phyloP scores from a whole-genome alignment of 441 rosid species.

The Erodium texanum region DNA sequence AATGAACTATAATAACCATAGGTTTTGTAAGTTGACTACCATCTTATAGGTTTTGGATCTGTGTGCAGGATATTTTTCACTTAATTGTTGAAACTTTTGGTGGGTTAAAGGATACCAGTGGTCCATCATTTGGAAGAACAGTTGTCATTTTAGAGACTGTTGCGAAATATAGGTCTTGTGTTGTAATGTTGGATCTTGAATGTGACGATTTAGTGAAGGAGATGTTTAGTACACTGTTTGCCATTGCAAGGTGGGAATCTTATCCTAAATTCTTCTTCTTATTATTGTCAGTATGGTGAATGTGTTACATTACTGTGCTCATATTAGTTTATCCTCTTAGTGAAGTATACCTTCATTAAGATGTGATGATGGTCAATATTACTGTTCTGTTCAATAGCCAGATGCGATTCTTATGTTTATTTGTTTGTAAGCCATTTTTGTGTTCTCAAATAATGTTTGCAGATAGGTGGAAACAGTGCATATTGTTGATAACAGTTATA shows the following conservation, averaged over 20 bases:
- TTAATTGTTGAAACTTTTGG: conserved; percentile 59
- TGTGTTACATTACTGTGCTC: neutral
- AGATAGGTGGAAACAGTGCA: neutral
- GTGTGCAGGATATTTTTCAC: conserved; percentile 56
- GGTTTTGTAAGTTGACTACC: neutral
- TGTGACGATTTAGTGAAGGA: conserved; percentile 64
- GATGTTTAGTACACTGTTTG: conserved; percentile 70
- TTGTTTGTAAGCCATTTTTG: neutral
- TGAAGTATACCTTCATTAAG: neutral
- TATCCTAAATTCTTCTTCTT: conserved; percentile 8
- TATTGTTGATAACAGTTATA: neutral
- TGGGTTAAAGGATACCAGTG: conserved; percentile 53
- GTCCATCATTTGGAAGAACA: conserved; percentile 70
- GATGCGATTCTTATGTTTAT: neutral
- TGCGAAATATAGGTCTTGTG: conserved; percentile 73
- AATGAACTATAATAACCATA: neutral
- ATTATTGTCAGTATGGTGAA: neutral
- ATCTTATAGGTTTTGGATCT: neutral
- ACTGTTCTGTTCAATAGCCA: neutral
- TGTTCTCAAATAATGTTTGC: neutral
- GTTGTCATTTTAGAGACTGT: conserved; percentile 65
- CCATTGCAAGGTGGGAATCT: conserved; percentile 79
- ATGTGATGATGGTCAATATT: neutral
- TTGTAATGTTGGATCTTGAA: conserved; percentile 79
- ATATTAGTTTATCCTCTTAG: neutral